Evolutionary conservation across 169 alveolate species (phyloP).

Genomic region (Cryptosporidium sp.): DNA sequence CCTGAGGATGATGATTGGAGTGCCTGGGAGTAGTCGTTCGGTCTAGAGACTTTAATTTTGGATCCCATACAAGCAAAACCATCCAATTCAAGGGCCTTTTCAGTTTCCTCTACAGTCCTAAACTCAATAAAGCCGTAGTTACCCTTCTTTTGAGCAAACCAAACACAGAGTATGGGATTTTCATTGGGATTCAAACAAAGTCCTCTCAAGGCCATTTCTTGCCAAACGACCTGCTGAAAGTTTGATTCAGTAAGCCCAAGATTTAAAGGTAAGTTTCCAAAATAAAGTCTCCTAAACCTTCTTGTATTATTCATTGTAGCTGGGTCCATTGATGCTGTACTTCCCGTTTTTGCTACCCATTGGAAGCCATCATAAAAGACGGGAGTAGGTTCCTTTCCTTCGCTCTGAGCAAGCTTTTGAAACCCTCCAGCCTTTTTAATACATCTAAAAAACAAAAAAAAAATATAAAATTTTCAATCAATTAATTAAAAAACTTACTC

Average conservation of each 20-base stretch:
- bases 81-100: slow-evolving; percentile 89
- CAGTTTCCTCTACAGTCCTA: slow-evolving; percentile 92
- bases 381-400: slow-evolving; percentile 90
- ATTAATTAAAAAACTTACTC: slow-evolving; percentile 69
- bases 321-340: slow-evolving; percentile 85
- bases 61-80: slow-evolving; percentile 92
- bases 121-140: slow-evolving; percentile 92
- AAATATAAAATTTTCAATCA: neutral
- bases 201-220: slow-evolving; percentile 88
- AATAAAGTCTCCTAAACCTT: slow-evolving; percentile 88
- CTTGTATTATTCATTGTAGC: slow-evolving; percentile 90
- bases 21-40: slow-evolving; percentile 87
- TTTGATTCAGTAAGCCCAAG: slow-evolving; percentile 89
- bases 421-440: slow-evolving; percentile 91
- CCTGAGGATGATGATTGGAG: neutral
- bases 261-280: slow-evolving; percentile 90
- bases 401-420: slow-evolving; percentile 90
- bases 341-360: slow-evolving; percentile 92
- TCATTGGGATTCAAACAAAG: slow-evolving; percentile 89
- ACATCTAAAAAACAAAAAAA: slow-evolving; percentile 69
- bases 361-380: slow-evolving; percentile 94
- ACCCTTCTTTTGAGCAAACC: slow-evolving; percentile 94
- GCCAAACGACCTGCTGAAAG: slow-evolving; percentile 89
- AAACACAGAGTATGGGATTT: slow-evolving; percentile 90
- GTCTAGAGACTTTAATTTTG: slow-evolving; percentile 90